Evolutionary conservation across 1,139 yeast genomes (phyloP).

Genomic region (Saccharomycopsis hybrid): DNA sequence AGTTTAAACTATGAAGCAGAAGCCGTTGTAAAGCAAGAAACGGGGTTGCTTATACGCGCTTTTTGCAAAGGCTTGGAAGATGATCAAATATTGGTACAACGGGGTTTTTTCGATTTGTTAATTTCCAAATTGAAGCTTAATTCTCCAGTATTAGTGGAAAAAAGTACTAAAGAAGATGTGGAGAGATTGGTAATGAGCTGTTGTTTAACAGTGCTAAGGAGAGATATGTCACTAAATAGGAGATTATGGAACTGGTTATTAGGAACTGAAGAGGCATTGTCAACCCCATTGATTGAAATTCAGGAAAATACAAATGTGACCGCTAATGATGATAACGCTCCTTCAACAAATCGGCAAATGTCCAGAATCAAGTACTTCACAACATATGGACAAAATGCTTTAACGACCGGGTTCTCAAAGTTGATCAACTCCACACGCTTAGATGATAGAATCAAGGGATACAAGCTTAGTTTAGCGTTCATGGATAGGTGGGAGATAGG

Average conservation of each 20-base stretch:
- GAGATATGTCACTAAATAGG: constrained; percentile 90
- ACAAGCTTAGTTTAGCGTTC: constrained; percentile 59
- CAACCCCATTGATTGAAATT: constrained; percentile 8
- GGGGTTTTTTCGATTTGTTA: constrained; percentile 84
- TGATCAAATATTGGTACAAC: constrained; percentile 63
- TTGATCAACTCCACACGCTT: constrained; percentile 35
- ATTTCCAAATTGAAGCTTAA: constrained; percentile 60
- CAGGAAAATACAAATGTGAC: too few relatives aligned
- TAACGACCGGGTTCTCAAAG: constrained; percentile 48
- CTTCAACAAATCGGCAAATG: constrained; percentile 20
- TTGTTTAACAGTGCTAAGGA: constrained; percentile 60
- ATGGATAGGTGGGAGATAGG: constrained; percentile 96
- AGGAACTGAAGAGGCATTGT: constrained; percentile 46
- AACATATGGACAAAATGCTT: constrained; percentile 43
- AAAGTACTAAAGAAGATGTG: constrained; percentile 45
- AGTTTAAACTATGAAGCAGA: constrained; percentile 53
- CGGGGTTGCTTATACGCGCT: constrained; percentile 72
- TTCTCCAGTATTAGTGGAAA: constrained; percentile 45
- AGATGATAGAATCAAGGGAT: constrained; percentile 37
- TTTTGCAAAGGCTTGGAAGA: constrained; percentile 60
- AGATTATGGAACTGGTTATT: constrained; percentile 89
- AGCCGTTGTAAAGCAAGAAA: constrained; percentile 62
- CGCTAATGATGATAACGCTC: constrained; percentile 1
- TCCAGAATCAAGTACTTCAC: constrained; percentile 51
- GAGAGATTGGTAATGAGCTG: constrained; percentile 56